A percentile compares a stretch with the other conserved stretches of the same genome.
Conservation (phyloP, 768 basidiomycete species). For the Hericium rajendrae region DNA sequence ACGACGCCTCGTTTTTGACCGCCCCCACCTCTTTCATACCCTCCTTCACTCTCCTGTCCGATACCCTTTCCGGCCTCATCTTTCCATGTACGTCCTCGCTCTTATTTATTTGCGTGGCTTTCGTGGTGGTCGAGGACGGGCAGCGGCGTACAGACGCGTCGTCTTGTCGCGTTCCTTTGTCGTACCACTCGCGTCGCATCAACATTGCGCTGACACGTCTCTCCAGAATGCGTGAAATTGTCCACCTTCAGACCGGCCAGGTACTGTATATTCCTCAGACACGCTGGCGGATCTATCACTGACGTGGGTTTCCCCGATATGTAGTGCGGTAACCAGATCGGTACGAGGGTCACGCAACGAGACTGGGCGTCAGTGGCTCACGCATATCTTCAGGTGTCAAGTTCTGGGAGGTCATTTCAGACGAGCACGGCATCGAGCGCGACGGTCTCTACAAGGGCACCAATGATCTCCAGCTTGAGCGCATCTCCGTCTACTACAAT, state of each 20-base stretch:
- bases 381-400: constrained; percentile 52
- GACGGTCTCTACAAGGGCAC: constrained; percentile 92
- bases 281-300: constrained; percentile 5
- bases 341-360: constrained; percentile 36
- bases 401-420: constrained; percentile 97
- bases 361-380: not conserved
- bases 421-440: constrained; percentile 93
- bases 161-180: constrained; percentile 3
- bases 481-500: constrained; percentile 97
- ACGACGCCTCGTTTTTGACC: constrained; percentile 11
- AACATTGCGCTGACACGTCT: constrained; percentile 3
- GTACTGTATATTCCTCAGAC: constrained; percentile 31
- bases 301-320: constrained; percentile 22
- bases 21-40: constrained; percentile 9
- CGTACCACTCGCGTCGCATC: constrained; percentile 6
- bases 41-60: constrained; percentile 6
- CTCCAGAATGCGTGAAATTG: constrained; percentile 95
- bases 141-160: not conserved
- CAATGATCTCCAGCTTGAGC: constrained; percentile 93
- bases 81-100: constrained; percentile 9
- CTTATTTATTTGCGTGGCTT: not conserved
- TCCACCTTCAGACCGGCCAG: constrained; percentile 99
- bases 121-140: too few relatives aligned
- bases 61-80: constrained; percentile 9
- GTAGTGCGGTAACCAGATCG: constrained; percentile 99